Percentiles rank a stretch among this genome's conserved stretches.
Evolutionary conservation across 495 filamentous ascomycete species (phyloP).

Genomic region (Thermothielavioides terrestris): DNA sequence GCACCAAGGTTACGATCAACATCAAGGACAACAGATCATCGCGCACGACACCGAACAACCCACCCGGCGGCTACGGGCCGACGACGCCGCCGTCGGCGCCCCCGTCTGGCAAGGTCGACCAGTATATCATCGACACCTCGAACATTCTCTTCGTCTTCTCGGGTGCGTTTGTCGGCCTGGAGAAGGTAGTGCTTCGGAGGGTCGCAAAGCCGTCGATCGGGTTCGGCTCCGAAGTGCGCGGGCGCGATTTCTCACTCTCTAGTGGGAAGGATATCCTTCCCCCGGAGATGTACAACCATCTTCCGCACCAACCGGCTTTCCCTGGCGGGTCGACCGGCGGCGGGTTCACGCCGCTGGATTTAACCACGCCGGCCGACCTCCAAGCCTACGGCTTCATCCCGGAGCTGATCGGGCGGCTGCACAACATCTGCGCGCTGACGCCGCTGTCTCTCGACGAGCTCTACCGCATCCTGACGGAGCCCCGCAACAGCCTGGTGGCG

Average conservation of each 20-base stretch:
- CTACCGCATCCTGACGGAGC: constrained; percentile 82
- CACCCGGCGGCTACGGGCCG: constrained; percentile 30
- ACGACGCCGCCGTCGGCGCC: constrained; percentile 28
- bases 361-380: constrained; percentile 72
- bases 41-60: constrained; percentile 35
- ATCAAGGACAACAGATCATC: constrained; percentile 68
- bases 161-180: constrained; percentile 87
- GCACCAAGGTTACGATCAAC: constrained; percentile 81
- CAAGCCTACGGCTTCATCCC: constrained; percentile 92
- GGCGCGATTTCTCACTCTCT: constrained; percentile 19
- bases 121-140: constrained; percentile 84
- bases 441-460: constrained; percentile 72
- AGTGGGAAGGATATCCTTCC: constrained; percentile 34
- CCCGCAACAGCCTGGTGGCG: constrained; percentile 71
- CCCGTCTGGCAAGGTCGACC: constrained; percentile 60
- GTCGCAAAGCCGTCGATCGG: constrained; percentile 84
- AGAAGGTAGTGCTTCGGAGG: constrained; percentile 79
- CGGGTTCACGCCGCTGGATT: constrained; percentile 67
- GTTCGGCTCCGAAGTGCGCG: constrained; percentile 75
- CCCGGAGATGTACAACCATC: constrained; percentile 32
- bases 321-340: constrained; percentile 13
- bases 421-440: constrained; percentile 74
- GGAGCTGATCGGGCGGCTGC: constrained; percentile 84
- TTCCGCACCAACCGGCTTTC: constrained; percentile 36
- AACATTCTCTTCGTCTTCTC: constrained; percentile 97